Evolutionary conservation across 2,329 filamentous ascomycete species (phyloP).

Genomic region (Fusarium sp.): DNA sequence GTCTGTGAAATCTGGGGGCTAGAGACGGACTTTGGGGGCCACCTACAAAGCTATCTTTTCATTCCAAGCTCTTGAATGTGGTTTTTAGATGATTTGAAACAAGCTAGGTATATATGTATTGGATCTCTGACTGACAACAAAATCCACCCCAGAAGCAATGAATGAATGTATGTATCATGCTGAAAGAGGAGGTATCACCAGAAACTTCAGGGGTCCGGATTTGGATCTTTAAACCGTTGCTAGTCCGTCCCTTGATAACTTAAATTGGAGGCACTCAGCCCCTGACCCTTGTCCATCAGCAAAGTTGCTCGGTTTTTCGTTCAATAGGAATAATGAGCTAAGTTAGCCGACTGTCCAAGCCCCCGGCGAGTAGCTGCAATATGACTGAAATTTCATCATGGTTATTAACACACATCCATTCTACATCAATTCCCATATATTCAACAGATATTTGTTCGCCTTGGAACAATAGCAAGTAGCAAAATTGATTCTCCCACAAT

Average conservation of each 20-base stretch:
- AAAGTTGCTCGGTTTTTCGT: not conserved
- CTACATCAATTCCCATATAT: too few relatives aligned
- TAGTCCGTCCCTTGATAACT: not conserved
- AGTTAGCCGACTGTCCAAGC: not conserved
- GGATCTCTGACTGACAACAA: too few relatives aligned
- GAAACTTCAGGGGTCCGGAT: not conserved
- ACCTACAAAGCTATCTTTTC: too few relatives aligned
- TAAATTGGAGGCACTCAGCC: not conserved
- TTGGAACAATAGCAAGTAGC: too few relatives aligned
- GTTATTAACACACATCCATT: too few relatives aligned
- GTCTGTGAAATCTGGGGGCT: not conserved
- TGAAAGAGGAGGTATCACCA: not conserved
- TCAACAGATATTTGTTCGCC: too few relatives aligned
- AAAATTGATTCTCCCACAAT: too few relatives aligned
- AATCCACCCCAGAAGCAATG: too few relatives aligned
- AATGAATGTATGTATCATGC: too few relatives aligned
- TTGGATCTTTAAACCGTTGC: not conserved
- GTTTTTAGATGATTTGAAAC: too few relatives aligned
- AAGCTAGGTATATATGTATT: too few relatives aligned
- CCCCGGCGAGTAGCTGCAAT: not conserved
- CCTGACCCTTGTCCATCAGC: conserved; percentile 3
- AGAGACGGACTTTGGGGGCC: not conserved
- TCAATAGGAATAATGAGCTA: not conserved
- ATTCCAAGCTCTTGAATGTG: too few relatives aligned
- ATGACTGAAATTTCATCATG: not conserved